phyloP scores from a whole-genome alignment of 805 yeast species.

The Clavispora vitiphila region DNA sequence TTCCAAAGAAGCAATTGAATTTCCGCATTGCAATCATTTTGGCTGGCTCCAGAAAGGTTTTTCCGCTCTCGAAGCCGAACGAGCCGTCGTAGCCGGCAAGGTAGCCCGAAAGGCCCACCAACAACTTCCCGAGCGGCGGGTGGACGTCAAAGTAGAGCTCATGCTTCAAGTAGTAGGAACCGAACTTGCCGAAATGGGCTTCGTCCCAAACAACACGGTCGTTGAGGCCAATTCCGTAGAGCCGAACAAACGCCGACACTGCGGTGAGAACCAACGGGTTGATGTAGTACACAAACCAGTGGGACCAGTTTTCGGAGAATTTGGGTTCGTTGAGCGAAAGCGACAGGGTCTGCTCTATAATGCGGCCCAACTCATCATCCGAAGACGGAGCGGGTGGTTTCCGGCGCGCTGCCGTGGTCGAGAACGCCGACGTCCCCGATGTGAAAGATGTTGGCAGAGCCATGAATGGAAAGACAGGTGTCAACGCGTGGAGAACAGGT shows the following conservation, averaged over 20 bases:
- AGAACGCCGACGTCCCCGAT: not conserved
- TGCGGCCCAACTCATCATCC: slow-evolving; percentile 9
- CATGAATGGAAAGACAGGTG: not conserved
- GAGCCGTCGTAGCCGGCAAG: slow-evolving; percentile 79
- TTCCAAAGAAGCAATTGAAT: slow-evolving; percentile 66
- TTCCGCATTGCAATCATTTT: slow-evolving; percentile 64
- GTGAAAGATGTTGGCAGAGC: not conserved
- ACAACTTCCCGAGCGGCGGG: slow-evolving; percentile 94
- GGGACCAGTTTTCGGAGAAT: not conserved
- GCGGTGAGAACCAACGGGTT: slow-evolving; percentile 11
- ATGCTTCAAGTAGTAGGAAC: slow-evolving; percentile 80
- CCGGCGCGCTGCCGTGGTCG: slow-evolving; percentile 2
- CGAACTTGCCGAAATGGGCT: slow-evolving; percentile 96
- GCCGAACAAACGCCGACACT: slow-evolving; percentile 37
- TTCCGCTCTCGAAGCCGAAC: slow-evolving; percentile 71
- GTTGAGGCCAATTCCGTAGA: slow-evolving; percentile 54
- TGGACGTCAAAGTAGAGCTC: slow-evolving; percentile 95
- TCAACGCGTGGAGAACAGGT: no score
- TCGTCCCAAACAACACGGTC: slow-evolving; percentile 92
- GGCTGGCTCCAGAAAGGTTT: slow-evolving; percentile 53
- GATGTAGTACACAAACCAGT: not conserved
- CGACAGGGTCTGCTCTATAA: slow-evolving; percentile 12
- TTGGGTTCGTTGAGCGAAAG: slow-evolving; percentile 10
- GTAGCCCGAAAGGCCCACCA: slow-evolving; percentile 83
- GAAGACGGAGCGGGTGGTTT: not conserved